Evolutionary conservation across 768 basidiomycete species (phyloP), one percentile per base, ranked within the genome.

Genomic region (Pulveroboletus ravenelii): DNA sequence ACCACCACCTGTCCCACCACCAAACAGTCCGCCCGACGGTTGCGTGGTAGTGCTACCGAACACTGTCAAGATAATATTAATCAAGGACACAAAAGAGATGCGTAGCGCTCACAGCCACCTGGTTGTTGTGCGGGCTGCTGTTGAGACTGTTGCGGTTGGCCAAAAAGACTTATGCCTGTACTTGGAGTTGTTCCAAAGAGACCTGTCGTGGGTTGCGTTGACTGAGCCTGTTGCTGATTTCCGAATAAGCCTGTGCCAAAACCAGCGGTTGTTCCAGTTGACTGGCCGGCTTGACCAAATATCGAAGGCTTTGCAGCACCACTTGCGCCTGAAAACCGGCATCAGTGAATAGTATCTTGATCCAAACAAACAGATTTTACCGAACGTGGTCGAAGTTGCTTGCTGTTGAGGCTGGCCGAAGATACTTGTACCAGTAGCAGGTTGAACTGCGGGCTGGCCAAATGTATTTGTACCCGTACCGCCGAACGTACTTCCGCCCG

Each of bases 241-340:
- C 58, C 58, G 44, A 55, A 68, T 35, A 67, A 14, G 34, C 64
- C 49, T n/a, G 52, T 35, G 1, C 74, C 72, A 48, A 75, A 76
- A 20, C 66, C 66, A 17, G 69, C 65, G 29, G 68, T 56, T 23
- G 72, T 53, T 10, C 59, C 59, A 3, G 66, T 52, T 31, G 77
- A 71, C 51, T 81, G 77, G 39, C 62, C 56, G 10, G 76, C 56
- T 40, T 72, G 75, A 45, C 80, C 78, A 48, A 83, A 82, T 23
- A 80, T 61, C 14, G 70, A 68, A 6, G 79, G 71, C 50, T 81
- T 79, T 17, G 69, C 52, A 18, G 72, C 59, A 49, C 65, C 64
- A 36, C 63, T 60, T 8, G 54, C 50, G 51, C 72, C 73, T 73
- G 34, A 20, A 29, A 31, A 20, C 14, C 10, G 25, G 50, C 29